These are phyloP conservation scores for Phytopythium litorale DNA, from an alignment of 352 stramenopile genomes.

Conservation along the genomic window DNA sequence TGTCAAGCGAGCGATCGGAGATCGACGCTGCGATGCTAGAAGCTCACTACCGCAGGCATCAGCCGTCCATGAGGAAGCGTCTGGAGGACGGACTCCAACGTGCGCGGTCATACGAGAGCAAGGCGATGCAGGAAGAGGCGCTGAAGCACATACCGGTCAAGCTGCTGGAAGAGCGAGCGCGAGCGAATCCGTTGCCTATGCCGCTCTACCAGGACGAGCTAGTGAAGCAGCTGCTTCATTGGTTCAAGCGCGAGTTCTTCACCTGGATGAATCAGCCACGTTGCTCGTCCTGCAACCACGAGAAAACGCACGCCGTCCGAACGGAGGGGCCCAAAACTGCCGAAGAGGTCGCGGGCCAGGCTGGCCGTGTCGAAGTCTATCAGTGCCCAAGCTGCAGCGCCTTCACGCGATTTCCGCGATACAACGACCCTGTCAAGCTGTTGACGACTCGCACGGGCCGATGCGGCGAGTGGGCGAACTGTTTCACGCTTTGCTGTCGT, in stretches of 20 bases:
- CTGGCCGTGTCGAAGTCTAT: slow-evolving; percentile 87
- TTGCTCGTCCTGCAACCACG: slow-evolving; percentile 48
- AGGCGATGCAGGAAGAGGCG: slow-evolving; percentile 60
- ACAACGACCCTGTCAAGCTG: slow-evolving; percentile 89
- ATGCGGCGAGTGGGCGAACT: slow-evolving; percentile 94
- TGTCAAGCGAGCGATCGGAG: slow-evolving; percentile 8
- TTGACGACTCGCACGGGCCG: slow-evolving; percentile 77
- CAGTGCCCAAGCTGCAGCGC: slow-evolving; percentile 49
- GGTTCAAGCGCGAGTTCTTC: slow-evolving; percentile 92
- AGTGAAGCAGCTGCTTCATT: slow-evolving; percentile 71
- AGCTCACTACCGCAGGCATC: slow-evolving; percentile 38
- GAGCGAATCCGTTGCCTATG: slow-evolving; percentile 42
- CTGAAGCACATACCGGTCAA: slow-evolving; percentile 63
- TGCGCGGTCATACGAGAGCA: slow-evolving; percentile 60
- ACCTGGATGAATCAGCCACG: slow-evolving; percentile 85
- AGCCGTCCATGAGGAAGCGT: slow-evolving; percentile 40
- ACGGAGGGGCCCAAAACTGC: slow-evolving; percentile 41
- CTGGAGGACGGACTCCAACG: slow-evolving; percentile 47
- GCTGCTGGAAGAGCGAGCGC: slow-evolving; percentile 58
- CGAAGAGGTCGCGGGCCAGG: slow-evolving; percentile 59
- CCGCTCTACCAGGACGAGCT: slow-evolving; percentile 62
- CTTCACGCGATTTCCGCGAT: slow-evolving; percentile 85
- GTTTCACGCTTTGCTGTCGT: slow-evolving; percentile 89
- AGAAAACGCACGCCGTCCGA: slow-evolving; percentile 40
- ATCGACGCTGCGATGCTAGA: slow-evolving; percentile 33